Evolutionary conservation across 441 rosid species (phyloP), one percentile per base, ranked within the genome.

Genomic region (Pelargonium myrrhifolium): DNA sequence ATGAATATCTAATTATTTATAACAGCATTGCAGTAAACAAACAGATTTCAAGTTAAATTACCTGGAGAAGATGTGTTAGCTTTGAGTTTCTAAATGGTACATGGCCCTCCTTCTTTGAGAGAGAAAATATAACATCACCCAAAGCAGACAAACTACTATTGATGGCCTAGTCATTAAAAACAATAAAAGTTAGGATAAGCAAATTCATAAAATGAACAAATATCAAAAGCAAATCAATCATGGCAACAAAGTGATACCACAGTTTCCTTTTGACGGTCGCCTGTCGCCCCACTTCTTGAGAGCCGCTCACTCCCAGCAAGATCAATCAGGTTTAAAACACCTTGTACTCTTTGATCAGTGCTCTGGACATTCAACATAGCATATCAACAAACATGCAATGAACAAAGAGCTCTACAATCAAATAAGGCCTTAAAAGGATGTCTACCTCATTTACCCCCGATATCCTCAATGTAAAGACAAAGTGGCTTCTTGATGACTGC

Each of bases 221-320:
- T 43, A 31, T 68, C 4, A 11, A 60, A 62, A 45, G 43, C 15
- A 31, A 18, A 51, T 42, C 66, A 64, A 18, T 6, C 22, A 15
- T 15, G 0, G 55, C 22, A n/a, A 47, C 0, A 26, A 15, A 59
- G 24, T 62, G 8, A 51, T 69, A 93, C 97, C 97, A 92, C 96
- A 39, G 98, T 95, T 82, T 95, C 99, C 82, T 88, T 92, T 67
- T 92, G 75, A 65, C 98, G 82, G 6, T 94, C 99, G 49, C 98
- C 97, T 14, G 96, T 94, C 40, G 99, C 88, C 5, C 97, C 98
- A 68, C 99, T 94, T 70, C 61, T 88, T 12, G 96, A 94, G 18
- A 92, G 87, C 18, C 98, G 78, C 82, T 94, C 98, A 64, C 99
- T 94, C 67, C 99, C 99, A 69, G 98, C 99, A 35, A 94, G 89